phyloP scores from a whole-genome alignment of 169 alveolate species.

The Eimeria praecox region DNA sequence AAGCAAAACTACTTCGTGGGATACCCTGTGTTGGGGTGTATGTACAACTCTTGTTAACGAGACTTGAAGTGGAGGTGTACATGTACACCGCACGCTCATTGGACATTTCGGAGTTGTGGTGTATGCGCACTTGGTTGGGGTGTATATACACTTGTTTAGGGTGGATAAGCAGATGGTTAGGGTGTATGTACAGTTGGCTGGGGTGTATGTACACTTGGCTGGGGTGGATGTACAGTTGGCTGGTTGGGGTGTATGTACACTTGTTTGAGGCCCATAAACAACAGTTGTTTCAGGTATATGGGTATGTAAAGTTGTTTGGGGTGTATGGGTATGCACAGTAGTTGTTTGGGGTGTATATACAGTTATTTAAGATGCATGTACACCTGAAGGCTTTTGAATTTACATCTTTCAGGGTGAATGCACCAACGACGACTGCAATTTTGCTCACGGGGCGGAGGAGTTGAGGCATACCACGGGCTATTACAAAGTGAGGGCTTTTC shows the following conservation, averaged over 20 bases:
- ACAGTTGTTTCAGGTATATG: background rate
- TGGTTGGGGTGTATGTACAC: background rate
- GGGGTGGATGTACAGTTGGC: too few relatives aligned
- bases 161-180: background rate
- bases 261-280: background rate
- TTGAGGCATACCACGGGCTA: slow-evolving; percentile 45
- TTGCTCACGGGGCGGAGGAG: slow-evolving; percentile 54
- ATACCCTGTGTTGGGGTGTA: too few relatives aligned
- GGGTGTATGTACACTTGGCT: background rate
- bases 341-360: background rate
- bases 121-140: background rate
- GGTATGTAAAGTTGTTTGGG: background rate
- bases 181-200: background rate
- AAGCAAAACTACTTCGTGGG: too few relatives aligned
- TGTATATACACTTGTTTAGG: background rate
- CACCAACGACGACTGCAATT: slow-evolving; percentile 50
- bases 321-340: background rate
- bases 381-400: background rate
- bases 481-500: too few relatives aligned
- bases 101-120: too few relatives aligned
- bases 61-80: too few relatives aligned
- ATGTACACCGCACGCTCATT: too few relatives aligned
- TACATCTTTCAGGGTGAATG: slow-evolving; percentile 17
- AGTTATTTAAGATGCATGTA: background rate
- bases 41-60: too few relatives aligned